Evolutionary conservation across 805 yeast species (phyloP).

Genomic region (Ogataea paraovalis): DNA sequence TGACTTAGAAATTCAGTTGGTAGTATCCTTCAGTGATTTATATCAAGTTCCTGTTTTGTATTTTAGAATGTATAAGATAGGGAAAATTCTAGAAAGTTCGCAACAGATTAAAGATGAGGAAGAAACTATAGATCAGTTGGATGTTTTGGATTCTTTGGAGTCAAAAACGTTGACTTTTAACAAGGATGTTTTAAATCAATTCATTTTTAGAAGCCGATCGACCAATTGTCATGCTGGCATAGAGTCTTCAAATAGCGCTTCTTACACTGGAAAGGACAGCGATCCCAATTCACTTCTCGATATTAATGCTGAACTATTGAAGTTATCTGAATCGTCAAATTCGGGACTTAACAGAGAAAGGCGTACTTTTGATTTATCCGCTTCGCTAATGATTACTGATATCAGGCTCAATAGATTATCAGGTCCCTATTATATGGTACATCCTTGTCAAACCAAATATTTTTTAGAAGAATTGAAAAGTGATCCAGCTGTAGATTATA

Average conservation of each 20-base stretch:
- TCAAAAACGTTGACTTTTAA: constrained; percentile 11
- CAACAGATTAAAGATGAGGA: background rate
- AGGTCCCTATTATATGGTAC: constrained; percentile 28
- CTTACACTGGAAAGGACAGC: too few relatives aligned
- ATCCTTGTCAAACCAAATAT: constrained; percentile 38
- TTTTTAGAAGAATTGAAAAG: constrained; percentile 23
- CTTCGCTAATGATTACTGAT: constrained; percentile 11
- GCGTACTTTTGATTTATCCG: background rate
- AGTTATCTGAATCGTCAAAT: background rate
- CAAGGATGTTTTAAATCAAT: constrained; percentile 1
- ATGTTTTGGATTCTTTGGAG: constrained; percentile 5
- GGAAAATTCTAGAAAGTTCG: background rate
- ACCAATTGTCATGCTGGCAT: too few relatives aligned
- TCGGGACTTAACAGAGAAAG: background rate
- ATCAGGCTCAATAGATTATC: background rate
- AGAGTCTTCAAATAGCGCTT: too few relatives aligned
- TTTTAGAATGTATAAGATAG: constrained; percentile 11
- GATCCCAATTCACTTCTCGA: too few relatives aligned
- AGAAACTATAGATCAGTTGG: background rate
- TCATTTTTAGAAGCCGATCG: constrained; percentile 1
- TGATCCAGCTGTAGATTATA: constrained; percentile 8
- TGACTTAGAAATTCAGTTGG: constrained; percentile 3
- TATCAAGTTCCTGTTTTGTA: constrained; percentile 15
- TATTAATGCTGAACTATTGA: background rate
- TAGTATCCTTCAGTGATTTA: constrained; percentile 9